A percentile compares a stretch with the other conserved stretches of the same genome.
Evolutionary conservation across 129 eudicot genomes (phyloP).

Genomic region (Apium graveolens): DNA sequence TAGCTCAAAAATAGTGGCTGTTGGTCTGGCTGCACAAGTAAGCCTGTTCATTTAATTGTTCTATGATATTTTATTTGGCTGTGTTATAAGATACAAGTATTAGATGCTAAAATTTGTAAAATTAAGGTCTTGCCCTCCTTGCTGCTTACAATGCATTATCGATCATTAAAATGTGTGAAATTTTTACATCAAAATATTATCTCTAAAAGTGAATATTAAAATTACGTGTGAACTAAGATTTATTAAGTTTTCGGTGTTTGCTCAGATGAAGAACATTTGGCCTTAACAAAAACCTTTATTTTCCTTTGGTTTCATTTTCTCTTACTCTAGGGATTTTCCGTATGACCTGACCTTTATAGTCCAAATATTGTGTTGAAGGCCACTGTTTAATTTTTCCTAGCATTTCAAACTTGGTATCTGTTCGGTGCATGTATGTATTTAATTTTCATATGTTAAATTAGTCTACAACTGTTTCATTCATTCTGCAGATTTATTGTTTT

Average conservation of each 20-base stretch:
- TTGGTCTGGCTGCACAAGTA: conserved; percentile 90
- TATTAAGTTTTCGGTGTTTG: background rate
- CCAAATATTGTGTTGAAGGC: background rate
- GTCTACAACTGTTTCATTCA: background rate
- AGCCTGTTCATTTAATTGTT: conserved; percentile 20
- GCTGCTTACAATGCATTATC: background rate
- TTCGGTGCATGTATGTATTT: background rate
- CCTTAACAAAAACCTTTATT: background rate
- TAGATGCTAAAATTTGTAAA: background rate
- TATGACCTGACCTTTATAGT: background rate
- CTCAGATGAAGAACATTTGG: background rate
- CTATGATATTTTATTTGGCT: background rate
- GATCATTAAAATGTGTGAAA: background rate
- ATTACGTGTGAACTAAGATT: background rate
- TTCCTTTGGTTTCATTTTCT: background rate
- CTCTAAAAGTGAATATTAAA: background rate
- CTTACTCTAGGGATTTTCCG: background rate
- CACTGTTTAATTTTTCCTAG: background rate
- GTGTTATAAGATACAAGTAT: background rate
- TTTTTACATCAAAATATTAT: background rate
- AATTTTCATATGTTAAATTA: background rate
- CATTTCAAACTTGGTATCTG: background rate
- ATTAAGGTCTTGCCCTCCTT: background rate
- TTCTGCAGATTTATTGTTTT: conserved; percentile 90
- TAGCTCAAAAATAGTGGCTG: conserved; percentile 90